Percentiles rank a stretch among this genome's conserved stretches.
These are phyloP conservation scores for Syzygium jambos DNA, from an alignment of 345 rosid genomes.

Conservation along the genomic window DNA sequence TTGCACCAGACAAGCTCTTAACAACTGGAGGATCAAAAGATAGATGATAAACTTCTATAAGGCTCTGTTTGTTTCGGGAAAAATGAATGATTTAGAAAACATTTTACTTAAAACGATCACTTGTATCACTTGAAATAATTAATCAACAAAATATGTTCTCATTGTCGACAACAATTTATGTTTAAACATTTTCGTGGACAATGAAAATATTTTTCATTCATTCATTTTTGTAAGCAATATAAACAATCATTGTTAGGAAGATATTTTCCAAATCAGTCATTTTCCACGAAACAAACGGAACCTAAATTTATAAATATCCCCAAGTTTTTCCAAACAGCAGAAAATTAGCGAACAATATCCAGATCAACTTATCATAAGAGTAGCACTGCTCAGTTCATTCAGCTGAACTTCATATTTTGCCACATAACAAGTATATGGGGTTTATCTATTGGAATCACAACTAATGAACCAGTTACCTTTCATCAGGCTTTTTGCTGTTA, in stretches of 20 bases:
- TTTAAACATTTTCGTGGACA: neutral
- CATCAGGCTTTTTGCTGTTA: slow-evolving; percentile 35
- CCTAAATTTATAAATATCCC: neutral
- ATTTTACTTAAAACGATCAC: neutral
- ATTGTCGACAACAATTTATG: neutral
- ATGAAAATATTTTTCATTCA: neutral
- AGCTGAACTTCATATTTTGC: neutral
- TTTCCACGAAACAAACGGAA: neutral
- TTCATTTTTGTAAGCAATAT: neutral
- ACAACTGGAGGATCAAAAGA: neutral
- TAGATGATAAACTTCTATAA: neutral
- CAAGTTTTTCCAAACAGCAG: neutral
- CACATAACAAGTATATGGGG: neutral
- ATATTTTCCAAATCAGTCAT: neutral
- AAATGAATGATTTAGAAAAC: neutral
- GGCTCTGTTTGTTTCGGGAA: neutral
- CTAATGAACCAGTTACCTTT: slow-evolving; percentile 27
- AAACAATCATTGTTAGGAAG: neutral
- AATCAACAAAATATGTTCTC: neutral
- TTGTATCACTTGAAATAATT: neutral
- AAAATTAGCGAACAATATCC: neutral
- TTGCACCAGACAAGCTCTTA: neutral
- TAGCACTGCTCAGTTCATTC: neutral
- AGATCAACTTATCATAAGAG: neutral
- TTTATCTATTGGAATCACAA: neutral